phyloP scores from a whole-genome alignment of 768 basidiomycete genomes.

The Rhodotorula diobovata region DNA sequence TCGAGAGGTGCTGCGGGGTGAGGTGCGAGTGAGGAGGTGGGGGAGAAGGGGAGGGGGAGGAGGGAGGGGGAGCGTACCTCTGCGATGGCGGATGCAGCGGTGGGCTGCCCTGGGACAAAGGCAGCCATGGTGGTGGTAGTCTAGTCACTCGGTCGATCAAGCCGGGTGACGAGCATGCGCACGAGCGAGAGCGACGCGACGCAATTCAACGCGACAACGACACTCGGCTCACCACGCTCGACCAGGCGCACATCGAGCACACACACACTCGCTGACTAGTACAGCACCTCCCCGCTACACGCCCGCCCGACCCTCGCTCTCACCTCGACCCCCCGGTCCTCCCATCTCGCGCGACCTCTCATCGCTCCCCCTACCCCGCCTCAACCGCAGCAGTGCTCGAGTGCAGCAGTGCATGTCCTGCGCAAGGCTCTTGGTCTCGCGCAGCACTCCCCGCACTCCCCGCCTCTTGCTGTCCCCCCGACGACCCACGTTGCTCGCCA shows the following conservation, averaged over 20 bases:
- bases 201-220: too few species aligned
- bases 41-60: background rate
- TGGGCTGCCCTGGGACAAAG: slow-evolving; percentile 1
- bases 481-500: background rate
- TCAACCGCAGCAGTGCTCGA: too few species aligned
- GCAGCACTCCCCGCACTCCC: background rate
- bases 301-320: too few species aligned
- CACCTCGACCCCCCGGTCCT: too few species aligned
- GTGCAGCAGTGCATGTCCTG: background rate
- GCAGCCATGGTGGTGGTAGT: background rate
- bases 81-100: slow-evolving; percentile 29
- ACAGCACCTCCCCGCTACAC: too few species aligned
- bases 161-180: background rate
- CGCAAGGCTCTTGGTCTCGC: background rate
- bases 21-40: background rate
- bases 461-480: background rate
- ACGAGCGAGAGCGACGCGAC: background rate
- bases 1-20: slow-evolving; percentile 30
- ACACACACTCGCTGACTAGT: too few species aligned
- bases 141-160: too few species aligned
- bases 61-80: slow-evolving; percentile 11
- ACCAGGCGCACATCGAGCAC: too few species aligned
- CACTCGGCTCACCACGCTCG: too few species aligned
- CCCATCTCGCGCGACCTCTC: too few species aligned
- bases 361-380: too few species aligned